phyloP scores from a whole-genome alignment of 192 early-diverging fungal species.

The Phlyctochytrium bullatum region DNA sequence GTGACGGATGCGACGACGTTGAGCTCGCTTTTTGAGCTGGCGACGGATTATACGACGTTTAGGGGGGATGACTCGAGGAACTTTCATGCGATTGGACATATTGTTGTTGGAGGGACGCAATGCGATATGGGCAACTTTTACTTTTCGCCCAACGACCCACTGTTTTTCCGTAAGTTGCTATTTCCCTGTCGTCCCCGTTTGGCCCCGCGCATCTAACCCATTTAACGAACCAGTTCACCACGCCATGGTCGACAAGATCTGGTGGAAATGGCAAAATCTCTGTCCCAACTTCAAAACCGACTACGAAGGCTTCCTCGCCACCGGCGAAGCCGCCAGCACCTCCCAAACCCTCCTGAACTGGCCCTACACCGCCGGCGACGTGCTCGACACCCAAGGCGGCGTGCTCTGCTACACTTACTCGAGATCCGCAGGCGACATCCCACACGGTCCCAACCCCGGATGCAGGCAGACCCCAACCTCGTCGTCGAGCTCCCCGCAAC shows the following conservation, averaged over 20 bases:
- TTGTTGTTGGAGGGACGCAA: not conserved
- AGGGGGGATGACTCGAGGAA: constrained; percentile 13
- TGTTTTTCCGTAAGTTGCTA: constrained; percentile 10
- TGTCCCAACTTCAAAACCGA: constrained; percentile 13
- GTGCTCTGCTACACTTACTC: constrained; percentile 2
- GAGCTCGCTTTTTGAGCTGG: constrained; percentile 2
- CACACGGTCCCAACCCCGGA: not conserved
- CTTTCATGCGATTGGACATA: constrained; percentile 16
- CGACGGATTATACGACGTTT: constrained; percentile 14
- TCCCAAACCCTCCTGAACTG: not conserved
- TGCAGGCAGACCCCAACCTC: no score
- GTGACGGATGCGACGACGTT: constrained; percentile 3
- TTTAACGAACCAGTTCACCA: constrained; percentile 35
- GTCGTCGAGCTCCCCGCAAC: no score
- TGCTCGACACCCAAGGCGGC: not conserved
- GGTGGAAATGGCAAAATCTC: constrained; percentile 28
- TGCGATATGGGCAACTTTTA: constrained; percentile 14
- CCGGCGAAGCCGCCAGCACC: not conserved
- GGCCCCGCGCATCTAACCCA: no score
- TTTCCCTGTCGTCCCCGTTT: no score
- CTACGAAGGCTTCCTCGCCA: constrained; percentile 17
- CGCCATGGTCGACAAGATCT: constrained; percentile 33
- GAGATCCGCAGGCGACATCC: not conserved
- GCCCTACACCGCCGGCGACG: not conserved
- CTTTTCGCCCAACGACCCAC: constrained; percentile 8